Conservation (phyloP, 441 rosid species). For the Pelargonium fulgidum region DNA sequence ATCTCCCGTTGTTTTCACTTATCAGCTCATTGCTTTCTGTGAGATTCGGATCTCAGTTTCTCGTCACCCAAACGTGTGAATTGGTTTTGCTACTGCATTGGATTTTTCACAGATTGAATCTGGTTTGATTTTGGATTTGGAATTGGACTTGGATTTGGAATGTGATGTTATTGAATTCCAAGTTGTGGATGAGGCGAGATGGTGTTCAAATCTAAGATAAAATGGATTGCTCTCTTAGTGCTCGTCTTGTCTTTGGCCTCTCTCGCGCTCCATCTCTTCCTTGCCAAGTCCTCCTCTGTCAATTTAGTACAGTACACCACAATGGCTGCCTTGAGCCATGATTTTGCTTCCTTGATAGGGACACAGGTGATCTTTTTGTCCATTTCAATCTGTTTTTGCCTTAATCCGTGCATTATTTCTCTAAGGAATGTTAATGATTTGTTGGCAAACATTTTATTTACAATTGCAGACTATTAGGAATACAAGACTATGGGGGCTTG, state of each 20-base stretch:
- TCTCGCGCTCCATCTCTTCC: conserved; percentile 64
- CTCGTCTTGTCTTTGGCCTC: conserved; percentile 71
- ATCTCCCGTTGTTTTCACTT: not conserved
- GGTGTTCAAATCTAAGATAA: conserved; percentile 81
- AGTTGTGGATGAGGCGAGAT: conserved; percentile 31
- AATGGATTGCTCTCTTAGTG: conserved; percentile 74
- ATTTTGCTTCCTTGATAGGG: conserved; percentile 41
- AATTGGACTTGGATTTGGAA: conserved; percentile 9
- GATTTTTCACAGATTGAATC: conserved; percentile 14
- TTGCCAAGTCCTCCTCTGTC: conserved; percentile 67
- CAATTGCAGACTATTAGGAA: conserved; percentile 45
- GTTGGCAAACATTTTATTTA: not conserved
- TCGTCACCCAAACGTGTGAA: not conserved
- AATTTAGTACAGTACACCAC: conserved; percentile 43
- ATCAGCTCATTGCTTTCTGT: not conserved
- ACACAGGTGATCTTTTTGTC: conserved; percentile 32
- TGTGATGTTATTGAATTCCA: conserved; percentile 1
- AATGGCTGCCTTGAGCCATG: conserved; percentile 43
- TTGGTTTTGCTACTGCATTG: not conserved
- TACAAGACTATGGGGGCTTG: conserved; percentile 73
- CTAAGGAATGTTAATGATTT: conserved; percentile 10
- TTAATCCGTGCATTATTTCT: conserved; percentile 8
- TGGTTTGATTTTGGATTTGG: conserved; percentile 24
- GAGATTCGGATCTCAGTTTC: not conserved
- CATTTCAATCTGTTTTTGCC: not conserved